A percentile compares a stretch with the other conserved stretches of the same genome.
Evolutionary conservation across 176 grass and related monocot species (phyloP).

Genomic region (Hyparrhenia diplandra): DNA sequence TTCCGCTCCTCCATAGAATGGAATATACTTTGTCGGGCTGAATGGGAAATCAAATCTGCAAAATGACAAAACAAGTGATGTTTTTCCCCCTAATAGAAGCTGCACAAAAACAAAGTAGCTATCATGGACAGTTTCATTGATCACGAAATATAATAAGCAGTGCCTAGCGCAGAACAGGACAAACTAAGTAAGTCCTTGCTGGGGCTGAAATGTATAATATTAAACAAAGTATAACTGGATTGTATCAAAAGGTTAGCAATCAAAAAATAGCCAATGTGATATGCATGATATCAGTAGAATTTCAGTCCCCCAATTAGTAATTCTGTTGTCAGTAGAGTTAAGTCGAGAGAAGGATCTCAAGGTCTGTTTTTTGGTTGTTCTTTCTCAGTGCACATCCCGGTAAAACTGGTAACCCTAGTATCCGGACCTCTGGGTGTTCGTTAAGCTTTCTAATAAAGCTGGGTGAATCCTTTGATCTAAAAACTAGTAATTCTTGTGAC

Average conservation of each 20-base stretch:
- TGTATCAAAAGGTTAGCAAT: background rate
- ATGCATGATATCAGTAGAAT: background rate
- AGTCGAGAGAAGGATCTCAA: too few species aligned
- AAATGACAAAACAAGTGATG: background rate
- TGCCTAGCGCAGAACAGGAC: background rate
- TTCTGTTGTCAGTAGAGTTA: too few species aligned
- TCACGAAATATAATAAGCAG: background rate
- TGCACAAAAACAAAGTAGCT: background rate
- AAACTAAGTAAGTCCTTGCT: background rate
- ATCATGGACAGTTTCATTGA: background rate
- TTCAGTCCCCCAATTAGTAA: background rate
- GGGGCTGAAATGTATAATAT: background rate
- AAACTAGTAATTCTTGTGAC: background rate
- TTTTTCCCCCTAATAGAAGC: background rate
- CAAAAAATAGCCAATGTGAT: background rate
- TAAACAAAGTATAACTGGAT: background rate
- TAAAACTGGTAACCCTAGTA: too few species aligned
- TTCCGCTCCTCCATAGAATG: conserved; percentile 91
- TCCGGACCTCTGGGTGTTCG: too few species aligned
- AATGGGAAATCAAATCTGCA: conserved; percentile 94
- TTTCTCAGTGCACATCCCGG: too few species aligned
- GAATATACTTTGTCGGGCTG: conserved; percentile 78
- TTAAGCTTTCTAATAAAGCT: too few species aligned
- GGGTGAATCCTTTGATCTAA: too few species aligned
- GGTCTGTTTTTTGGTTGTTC: too few species aligned